Percentiles rank a stretch among this genome's conserved stretches.
Conservation (phyloP, 2,329 filamentous ascomycete species). For the Claviceps quebecensis region DNA sequence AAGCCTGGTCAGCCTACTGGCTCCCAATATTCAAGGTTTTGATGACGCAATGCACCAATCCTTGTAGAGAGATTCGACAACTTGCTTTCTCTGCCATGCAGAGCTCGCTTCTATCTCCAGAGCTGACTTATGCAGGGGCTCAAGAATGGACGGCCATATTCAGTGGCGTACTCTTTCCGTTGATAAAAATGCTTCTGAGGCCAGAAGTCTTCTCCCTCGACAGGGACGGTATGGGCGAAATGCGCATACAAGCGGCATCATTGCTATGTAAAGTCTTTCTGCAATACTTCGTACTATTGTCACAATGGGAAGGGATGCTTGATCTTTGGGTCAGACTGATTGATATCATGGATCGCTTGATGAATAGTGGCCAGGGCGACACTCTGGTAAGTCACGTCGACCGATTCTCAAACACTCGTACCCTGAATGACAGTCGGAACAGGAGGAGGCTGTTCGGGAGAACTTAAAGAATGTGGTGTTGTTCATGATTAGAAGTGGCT, state of each 20-base stretch:
- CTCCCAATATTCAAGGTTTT: constrained; percentile 83
- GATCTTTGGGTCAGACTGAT: constrained; percentile 87
- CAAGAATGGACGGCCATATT: constrained; percentile 94
- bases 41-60: constrained; percentile 83
- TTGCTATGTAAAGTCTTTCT: constrained; percentile 91
- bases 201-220: constrained; percentile 91
- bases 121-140: constrained; percentile 70
- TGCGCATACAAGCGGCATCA: constrained; percentile 78
- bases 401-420: background rate
- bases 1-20: constrained; percentile 97
- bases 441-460: constrained; percentile 92
- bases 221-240: constrained; percentile 87
- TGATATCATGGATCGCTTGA: constrained; percentile 86
- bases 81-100: constrained; percentile 79
- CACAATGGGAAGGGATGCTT: constrained; percentile 76
- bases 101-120: constrained; percentile 68
- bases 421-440: constrained; percentile 8
- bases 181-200: constrained; percentile 76
- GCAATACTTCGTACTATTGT: constrained; percentile 76
- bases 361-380: constrained; percentile 89
- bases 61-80: constrained; percentile 82
- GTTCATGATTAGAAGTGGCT: constrained; percentile 85
- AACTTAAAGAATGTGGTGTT: constrained; percentile 91
- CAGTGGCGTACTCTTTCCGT: constrained; percentile 79
- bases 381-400: constrained; percentile 49